A percentile compares a stretch with the other conserved stretches of the same genome.
phyloP scores from a whole-genome alignment of 257 asterid species.

The Verbascum thapsus region DNA sequence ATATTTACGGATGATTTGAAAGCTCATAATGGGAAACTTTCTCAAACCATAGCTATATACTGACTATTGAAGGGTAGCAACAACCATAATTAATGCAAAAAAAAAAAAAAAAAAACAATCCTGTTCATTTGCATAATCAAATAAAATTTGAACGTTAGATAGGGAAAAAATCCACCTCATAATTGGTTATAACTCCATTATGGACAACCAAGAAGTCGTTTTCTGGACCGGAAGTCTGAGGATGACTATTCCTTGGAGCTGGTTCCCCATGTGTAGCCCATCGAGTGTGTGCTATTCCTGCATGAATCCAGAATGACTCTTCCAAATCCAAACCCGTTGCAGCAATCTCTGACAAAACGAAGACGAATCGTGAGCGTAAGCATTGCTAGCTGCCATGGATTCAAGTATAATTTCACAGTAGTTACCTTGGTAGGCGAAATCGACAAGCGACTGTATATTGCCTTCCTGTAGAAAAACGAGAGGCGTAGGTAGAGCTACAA shows the following conservation, averaged over 20 bases:
- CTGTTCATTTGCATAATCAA: background rate
- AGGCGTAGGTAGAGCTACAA: conserved; percentile 38
- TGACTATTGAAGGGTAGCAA: conserved; percentile 16
- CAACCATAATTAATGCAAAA: background rate
- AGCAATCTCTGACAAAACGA: conserved; percentile 66
- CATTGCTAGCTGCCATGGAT: no score
- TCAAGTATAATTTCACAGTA: background rate
- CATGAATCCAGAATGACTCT: conserved; percentile 79
- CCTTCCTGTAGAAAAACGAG: conserved; percentile 86
- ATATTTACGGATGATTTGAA: no score
- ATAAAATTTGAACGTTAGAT: background rate
- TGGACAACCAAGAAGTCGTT: conserved; percentile 94
- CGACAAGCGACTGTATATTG: conserved; percentile 80
- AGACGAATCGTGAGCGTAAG: no score
- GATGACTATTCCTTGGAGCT: conserved; percentile 95
- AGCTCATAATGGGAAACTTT: no score
- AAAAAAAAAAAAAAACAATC: conserved; percentile 13
- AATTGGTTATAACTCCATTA: conserved; percentile 93
- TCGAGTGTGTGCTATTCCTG: conserved; percentile 98
- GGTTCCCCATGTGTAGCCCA: conserved; percentile 99
- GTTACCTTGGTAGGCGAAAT: conserved; percentile 67
- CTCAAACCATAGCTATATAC: no score
- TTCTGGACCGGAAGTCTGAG: conserved; percentile 78
- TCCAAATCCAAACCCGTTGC: conserved; percentile 76
- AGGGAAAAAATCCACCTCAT: conserved; percentile 58